phyloP scores from a whole-genome alignment of 345 rosid genomes.

The Citrus unshiu region DNA sequence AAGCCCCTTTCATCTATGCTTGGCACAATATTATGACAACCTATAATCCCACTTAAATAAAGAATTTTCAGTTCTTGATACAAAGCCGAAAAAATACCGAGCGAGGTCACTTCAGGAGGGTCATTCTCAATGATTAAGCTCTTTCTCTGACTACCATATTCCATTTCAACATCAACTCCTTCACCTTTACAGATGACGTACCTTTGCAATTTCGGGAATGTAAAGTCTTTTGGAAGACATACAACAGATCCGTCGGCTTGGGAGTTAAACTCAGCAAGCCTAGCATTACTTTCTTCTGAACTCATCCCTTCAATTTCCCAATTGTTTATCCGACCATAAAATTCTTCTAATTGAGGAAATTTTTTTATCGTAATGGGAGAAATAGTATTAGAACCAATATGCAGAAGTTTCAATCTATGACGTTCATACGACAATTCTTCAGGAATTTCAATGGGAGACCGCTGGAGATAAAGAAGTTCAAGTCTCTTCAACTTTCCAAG shows the following conservation, averaged over 20 bases:
- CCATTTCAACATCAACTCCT: no score
- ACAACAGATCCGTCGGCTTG: neutral
- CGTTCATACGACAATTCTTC: neutral
- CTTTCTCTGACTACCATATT: fast-evolving
- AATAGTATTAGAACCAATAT: fast-evolving
- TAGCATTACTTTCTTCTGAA: neutral
- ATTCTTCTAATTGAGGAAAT: neutral
- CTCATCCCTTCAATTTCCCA: neutral
- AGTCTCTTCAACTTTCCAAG: neutral
- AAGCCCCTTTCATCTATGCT: no score
- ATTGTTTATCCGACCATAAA: neutral
- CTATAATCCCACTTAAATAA: no score
- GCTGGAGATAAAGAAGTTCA: neutral
- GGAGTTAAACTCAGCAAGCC: neutral
- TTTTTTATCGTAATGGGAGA: no score
- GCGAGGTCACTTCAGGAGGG: no score
- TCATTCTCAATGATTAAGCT: no score
- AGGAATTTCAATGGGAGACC: neutral
- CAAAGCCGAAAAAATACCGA: no score
- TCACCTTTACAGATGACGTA: neutral
- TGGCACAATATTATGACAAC: no score
- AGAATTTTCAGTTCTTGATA: no score
- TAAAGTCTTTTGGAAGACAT: neutral
- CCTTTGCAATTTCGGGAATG: neutral
- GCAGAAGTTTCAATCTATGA: neutral